These are phyloP conservation scores for Pyrenopolyporus hunteri DNA, from an alignment of 495 filamentous ascomycete species.

Conservation along the genomic window DNA sequence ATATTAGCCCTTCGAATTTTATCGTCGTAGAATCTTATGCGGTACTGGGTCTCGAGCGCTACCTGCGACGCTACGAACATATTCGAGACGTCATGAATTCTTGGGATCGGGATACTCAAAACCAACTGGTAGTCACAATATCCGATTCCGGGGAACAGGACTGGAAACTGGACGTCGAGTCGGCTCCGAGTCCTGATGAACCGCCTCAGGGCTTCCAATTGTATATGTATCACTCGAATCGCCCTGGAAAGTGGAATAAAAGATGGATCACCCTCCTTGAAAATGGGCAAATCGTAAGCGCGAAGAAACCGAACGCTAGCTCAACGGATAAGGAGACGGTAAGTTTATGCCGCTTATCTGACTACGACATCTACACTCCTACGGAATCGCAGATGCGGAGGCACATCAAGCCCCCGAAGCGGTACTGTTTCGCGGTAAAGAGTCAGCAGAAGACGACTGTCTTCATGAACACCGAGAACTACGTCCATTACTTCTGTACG, in stretches of 20 bases:
- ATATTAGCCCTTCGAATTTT: constrained; percentile 63
- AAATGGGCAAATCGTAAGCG: constrained; percentile 75
- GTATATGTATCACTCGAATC: constrained; percentile 79
- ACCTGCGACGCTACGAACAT: constrained; percentile 84
- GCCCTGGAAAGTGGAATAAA: constrained; percentile 84
- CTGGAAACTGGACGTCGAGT: constrained; percentile 53
- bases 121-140: constrained; percentile 63
- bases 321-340: constrained; percentile 64
- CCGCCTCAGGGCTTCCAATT: constrained; percentile 62
- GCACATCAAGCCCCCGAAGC: constrained; percentile 76
- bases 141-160: constrained; percentile 45
- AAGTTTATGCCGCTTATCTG: constrained; percentile 84
- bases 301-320: constrained; percentile 68
- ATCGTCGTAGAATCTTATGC: constrained; percentile 78
- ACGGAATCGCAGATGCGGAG: constrained; percentile 65
- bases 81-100: constrained; percentile 90
- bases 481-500: constrained; percentile 88
- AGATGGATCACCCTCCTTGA: constrained; percentile 74
- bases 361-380: constrained; percentile 90
- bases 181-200: constrained; percentile 64
- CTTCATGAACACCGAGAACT: constrained; percentile 82
- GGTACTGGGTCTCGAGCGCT: constrained; percentile 79
- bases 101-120: constrained; percentile 81
- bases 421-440: constrained; percentile 85
- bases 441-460: constrained; percentile 89